A percentile compares a stretch with the other conserved stretches of the same genome.
phyloP scores from a whole-genome alignment of 352 stramenopile species.

The Globisporangium ultimum region DNA sequence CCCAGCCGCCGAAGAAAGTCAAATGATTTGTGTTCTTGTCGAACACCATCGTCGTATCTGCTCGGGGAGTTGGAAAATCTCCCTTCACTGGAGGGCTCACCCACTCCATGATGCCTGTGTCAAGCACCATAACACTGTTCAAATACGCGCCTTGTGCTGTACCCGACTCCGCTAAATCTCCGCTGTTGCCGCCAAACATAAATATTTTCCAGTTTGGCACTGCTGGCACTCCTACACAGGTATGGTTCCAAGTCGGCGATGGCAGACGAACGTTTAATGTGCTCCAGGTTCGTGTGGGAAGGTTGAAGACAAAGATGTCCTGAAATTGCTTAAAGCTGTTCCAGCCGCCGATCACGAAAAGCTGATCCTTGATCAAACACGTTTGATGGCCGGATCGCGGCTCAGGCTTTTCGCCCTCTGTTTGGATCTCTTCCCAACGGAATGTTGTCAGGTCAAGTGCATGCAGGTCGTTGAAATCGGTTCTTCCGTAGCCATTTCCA shows the following conservation, averaged over 20 bases:
- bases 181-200: constrained; percentile 96
- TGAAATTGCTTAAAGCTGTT: constrained; percentile 96
- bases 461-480: constrained; percentile 95
- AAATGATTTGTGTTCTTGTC: constrained; percentile 88
- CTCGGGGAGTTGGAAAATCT: constrained; percentile 83
- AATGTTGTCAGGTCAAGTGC: constrained; percentile 89
- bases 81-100: constrained; percentile 57
- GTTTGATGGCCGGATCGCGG: constrained; percentile 92
- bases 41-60: constrained; percentile 94
- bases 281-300: constrained; percentile 84
- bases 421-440: constrained; percentile 88
- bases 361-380: constrained; percentile 84
- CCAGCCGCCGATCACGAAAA: constrained; percentile 96
- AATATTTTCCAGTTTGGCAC: constrained; percentile 98
- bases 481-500: constrained; percentile 92
- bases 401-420: constrained; percentile 88
- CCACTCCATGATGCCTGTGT: constrained; percentile 88
- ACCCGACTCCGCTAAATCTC: constrained; percentile 86
- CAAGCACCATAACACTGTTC: constrained; percentile 90
- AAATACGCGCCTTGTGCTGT: constrained; percentile 87
- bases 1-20: constrained; percentile 96
- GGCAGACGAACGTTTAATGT: constrained; percentile 45
- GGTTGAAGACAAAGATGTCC: constrained; percentile 94
- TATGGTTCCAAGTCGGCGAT: constrained; percentile 93
- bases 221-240: constrained; percentile 90